phyloP scores from a whole-genome alignment of 2,329 filamentous ascomycete species.

The Aspergillus viridinutans region DNA sequence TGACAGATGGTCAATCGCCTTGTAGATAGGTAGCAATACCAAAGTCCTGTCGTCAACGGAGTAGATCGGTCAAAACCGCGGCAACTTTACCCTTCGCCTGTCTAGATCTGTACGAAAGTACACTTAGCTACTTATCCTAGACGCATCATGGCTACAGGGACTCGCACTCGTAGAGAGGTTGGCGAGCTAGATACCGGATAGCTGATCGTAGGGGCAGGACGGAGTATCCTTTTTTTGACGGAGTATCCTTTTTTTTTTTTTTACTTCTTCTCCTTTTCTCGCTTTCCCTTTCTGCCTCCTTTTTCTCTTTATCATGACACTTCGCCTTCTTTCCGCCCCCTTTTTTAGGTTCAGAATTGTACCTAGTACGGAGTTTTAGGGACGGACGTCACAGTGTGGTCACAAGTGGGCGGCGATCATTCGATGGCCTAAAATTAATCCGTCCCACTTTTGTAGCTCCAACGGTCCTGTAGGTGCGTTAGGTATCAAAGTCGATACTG shows the following conservation, averaged over 20 bases:
- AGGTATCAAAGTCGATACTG: not conserved
- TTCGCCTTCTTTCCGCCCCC: not conserved
- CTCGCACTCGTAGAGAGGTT: not conserved
- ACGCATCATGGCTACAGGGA: too few relatives aligned
- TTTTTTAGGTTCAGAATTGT: not conserved
- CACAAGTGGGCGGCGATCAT: not conserved
- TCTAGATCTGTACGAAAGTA: too few relatives aligned
- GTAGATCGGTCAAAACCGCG: too few relatives aligned
- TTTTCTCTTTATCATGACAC: not conserved
- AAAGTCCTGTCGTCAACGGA: too few relatives aligned
- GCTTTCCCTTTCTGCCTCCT: not conserved
- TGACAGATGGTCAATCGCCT: too few relatives aligned
- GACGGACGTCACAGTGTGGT: not conserved
- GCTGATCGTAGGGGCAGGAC: not conserved
- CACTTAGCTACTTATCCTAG: too few relatives aligned
- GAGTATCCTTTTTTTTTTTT: too few relatives aligned
- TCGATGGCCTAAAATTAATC: not conserved
- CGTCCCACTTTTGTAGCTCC: not conserved
- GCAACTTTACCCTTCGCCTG: too few relatives aligned
- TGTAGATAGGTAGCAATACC: too few relatives aligned
- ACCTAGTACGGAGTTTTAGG: not conserved
- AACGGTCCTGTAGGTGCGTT: not conserved
- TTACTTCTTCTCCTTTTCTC: conserved; percentile 3
- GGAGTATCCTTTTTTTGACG: too few relatives aligned
- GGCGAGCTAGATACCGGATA: not conserved